Evolutionary conservation across 2,329 filamentous ascomycete species (phyloP).

Genomic region (Exophiala viscosa): DNA sequence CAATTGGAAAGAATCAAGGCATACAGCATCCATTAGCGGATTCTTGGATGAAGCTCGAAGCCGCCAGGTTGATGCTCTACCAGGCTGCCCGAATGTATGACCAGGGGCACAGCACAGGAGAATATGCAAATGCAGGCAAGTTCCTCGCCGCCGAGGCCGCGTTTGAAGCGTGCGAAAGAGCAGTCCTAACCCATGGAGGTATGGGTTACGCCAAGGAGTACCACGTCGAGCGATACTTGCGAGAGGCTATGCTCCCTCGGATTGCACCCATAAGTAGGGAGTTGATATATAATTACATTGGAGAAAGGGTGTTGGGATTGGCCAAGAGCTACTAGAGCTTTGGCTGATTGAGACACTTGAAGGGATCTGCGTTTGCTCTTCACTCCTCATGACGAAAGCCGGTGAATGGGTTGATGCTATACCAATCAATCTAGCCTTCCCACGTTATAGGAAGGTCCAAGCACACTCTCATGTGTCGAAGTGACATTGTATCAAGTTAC

Average conservation of each 20-base stretch:
- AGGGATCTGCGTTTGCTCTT: too few species aligned
- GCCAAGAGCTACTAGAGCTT: conserved; percentile 41
- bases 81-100: conserved; percentile 59
- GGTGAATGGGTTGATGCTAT: too few species aligned
- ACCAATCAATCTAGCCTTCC: too few species aligned
- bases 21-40: conserved; percentile 58
- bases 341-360: too few species aligned
- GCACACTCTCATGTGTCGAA: too few species aligned
- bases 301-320: conserved; percentile 42
- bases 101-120: conserved; percentile 48
- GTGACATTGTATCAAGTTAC: too few species aligned
- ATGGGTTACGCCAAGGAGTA: conserved; percentile 64
- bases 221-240: conserved; percentile 58
- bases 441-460: too few species aligned
- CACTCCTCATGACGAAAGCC: too few species aligned
- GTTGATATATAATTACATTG: conserved; percentile 46
- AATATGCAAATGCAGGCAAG: conserved; percentile 56
- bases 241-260: conserved; percentile 57
- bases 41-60: conserved; percentile 60
- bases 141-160: conserved; percentile 60
- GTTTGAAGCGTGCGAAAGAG: conserved; percentile 57
- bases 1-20: conserved; percentile 59
- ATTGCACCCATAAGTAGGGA: conserved; percentile 58
- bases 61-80: conserved; percentile 59
- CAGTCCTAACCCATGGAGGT: conserved; percentile 56